Percentiles rank a stretch among this genome's conserved stretches.
phyloP scores from a whole-genome alignment of 192 early-diverging fungal species.

The Coemansia sp. region DNA sequence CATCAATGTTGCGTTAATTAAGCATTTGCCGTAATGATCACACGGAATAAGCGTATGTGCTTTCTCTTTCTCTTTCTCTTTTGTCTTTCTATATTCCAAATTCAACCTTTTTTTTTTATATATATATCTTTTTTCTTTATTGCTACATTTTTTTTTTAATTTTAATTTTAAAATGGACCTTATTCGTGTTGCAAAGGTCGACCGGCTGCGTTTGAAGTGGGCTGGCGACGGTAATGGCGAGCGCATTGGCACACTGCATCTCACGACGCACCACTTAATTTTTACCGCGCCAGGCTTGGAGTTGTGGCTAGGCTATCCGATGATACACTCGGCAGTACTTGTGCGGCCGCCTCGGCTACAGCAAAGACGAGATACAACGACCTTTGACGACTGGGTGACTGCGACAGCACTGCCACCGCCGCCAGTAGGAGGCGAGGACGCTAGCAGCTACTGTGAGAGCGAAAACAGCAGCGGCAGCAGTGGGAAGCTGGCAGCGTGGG shows the following conservation, averaged over 20 bases:
- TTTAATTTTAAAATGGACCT: constrained; percentile 14
- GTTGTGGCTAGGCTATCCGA: constrained; percentile 80
- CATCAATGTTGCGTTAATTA: constrained; percentile 3
- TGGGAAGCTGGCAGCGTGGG: constrained; percentile 29
- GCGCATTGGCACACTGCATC: constrained; percentile 62
- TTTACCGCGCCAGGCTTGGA: constrained; percentile 63
- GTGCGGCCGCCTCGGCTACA: constrained; percentile 31
- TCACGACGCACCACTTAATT: constrained; percentile 78
- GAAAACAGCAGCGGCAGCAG: neutral
- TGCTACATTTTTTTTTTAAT: neutral
- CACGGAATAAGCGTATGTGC: neutral
- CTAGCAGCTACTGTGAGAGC: neutral
- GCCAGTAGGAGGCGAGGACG: neutral
- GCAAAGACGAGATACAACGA: constrained; percentile 7
- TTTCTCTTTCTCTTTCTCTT: constrained; percentile 7
- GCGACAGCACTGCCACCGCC: neutral
- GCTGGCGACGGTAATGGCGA: constrained; percentile 10
- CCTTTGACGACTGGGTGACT: constrained; percentile 46
- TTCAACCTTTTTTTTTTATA: neutral
- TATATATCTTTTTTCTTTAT: neutral
- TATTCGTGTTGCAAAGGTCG: constrained; percentile 33
- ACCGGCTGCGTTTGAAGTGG: constrained; percentile 43
- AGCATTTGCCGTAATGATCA: neutral
- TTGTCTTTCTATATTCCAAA: constrained; percentile 3
- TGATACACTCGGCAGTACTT: constrained; percentile 74